Evolutionary conservation across 2,329 filamentous ascomycete species (phyloP).

Genomic region (Ophiognomonia clavigignenti-juglandacearum): DNA sequence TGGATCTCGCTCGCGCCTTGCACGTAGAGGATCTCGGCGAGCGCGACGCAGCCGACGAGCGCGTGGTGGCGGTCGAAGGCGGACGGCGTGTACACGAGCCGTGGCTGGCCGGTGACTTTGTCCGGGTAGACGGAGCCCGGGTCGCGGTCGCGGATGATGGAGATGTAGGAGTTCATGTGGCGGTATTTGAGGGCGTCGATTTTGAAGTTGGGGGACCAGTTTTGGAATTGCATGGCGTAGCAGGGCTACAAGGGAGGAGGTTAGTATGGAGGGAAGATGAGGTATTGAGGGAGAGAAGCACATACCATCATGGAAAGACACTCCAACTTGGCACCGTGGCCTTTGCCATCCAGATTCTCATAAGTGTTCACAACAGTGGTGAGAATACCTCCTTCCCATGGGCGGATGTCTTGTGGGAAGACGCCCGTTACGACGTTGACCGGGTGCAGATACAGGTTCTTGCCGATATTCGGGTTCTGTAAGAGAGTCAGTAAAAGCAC

Average conservation of each 20-base stretch:
- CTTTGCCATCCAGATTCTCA: slow-evolving; percentile 70
- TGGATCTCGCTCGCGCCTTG: slow-evolving; percentile 73
- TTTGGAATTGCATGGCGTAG: slow-evolving; percentile 52
- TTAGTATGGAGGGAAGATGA: background rate
- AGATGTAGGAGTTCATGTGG: slow-evolving; percentile 65
- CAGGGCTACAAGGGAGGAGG: slow-evolving; percentile 44
- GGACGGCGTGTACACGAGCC: slow-evolving; percentile 66
- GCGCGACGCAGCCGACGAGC: slow-evolving; percentile 62
- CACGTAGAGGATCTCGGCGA: slow-evolving; percentile 71
- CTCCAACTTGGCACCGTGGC: slow-evolving; percentile 78
- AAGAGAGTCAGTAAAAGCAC: background rate
- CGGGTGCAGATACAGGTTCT: slow-evolving; percentile 78
- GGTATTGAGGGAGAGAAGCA: background rate
- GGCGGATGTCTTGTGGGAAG: slow-evolving; percentile 60
- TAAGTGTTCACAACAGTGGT: slow-evolving; percentile 72
- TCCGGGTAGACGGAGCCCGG: slow-evolving; percentile 69
- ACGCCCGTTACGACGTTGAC: slow-evolving; percentile 54
- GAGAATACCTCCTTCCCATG: slow-evolving; percentile 67
- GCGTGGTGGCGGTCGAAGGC: slow-evolving; percentile 65
- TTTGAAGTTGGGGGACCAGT: slow-evolving; percentile 66
- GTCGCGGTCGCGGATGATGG: slow-evolving; percentile 67
- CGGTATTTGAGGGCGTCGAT: slow-evolving; percentile 58
- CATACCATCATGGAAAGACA: slow-evolving; percentile 55
- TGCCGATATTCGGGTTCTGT: slow-evolving; percentile 74
- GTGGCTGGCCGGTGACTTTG: slow-evolving; percentile 54